Percentiles rank a stretch among this genome's conserved stretches.
These are phyloP conservation scores for Logfia minima DNA, from an alignment of 129 eudicot species.

Conservation along the genomic window DNA sequence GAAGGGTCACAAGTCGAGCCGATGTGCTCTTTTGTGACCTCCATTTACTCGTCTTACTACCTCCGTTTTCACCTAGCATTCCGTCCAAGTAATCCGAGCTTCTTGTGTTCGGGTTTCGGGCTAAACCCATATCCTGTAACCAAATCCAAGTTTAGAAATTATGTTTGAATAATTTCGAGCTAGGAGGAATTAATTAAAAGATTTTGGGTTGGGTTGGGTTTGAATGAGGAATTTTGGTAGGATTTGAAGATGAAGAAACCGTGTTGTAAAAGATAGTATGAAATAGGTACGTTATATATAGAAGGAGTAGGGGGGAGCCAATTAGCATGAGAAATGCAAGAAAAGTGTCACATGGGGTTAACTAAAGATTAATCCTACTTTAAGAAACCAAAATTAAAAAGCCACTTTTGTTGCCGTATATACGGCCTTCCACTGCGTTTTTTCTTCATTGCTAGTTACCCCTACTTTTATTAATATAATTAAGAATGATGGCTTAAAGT, in stretches of 20 bases:
- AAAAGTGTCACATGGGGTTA: slow-evolving; percentile 74
- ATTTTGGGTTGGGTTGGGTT: background rate
- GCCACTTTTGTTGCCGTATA: slow-evolving; percentile 66
- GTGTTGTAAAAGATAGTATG: slow-evolving; percentile 28
- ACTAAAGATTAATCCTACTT: slow-evolving; percentile 40
- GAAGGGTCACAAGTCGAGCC: slow-evolving; percentile 59
- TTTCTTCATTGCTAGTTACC: slow-evolving; percentile 35
- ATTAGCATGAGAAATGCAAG: slow-evolving; percentile 66
- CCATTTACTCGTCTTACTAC: slow-evolving; percentile 43
- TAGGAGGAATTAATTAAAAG: background rate
- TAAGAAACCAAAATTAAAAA: slow-evolving; percentile 41
- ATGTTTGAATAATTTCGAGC: background rate
- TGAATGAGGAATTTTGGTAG: slow-evolving; percentile 12
- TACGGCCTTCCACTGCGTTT: slow-evolving; percentile 43
- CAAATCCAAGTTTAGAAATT: background rate
- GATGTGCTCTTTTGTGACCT: slow-evolving; percentile 56
- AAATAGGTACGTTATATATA: slow-evolving; percentile 34
- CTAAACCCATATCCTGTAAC: slow-evolving; percentile 45
- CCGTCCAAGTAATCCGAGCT: slow-evolving; percentile 90
- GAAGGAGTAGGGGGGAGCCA: slow-evolving; percentile 50
- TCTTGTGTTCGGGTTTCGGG: slow-evolving; percentile 46
- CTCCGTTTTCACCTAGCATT: slow-evolving; percentile 59
- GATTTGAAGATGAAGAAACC: slow-evolving; percentile 32
- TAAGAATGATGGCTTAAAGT: slow-evolving; percentile 10
- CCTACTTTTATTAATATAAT: slow-evolving; percentile 29